Evolutionary conservation across 2,329 filamentous ascomycete species (phyloP), one percentile per base, ranked within the genome.

Genomic region (Colletotrichum sp.): DNA sequence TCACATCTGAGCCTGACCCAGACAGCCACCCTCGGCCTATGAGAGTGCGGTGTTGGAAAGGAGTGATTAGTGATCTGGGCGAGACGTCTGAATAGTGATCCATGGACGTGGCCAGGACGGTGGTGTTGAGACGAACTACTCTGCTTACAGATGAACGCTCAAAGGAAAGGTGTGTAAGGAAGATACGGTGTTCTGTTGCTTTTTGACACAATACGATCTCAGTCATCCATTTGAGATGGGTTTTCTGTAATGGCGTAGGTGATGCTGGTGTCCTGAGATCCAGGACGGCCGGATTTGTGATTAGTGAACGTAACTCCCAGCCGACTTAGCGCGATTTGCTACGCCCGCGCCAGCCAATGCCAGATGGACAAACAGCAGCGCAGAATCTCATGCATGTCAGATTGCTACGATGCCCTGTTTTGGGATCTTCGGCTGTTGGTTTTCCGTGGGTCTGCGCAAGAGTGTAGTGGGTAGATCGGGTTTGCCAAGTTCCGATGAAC

Each of bases 61-160:
- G 8, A 6, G 18, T 66, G 67, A 70, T 70, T 65, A 66, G 33
- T 66, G 59, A 66, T 70, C 67, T n/a, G 13, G n/a, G 18, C 11
- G 9, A 6, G 38, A n/a, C 11, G 11, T 31, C 6, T 27, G 47
- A 65, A 24, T 70, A 70, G 59, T 70, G 51, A 57, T 57, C 59
- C 43, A 33, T 2, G 18, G 27, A 59, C n/a, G 43, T 21, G 21
- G 5, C 29, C 9, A 59, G 55, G 31, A 59, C 12, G 27, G 27
- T n/a, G 55, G 55, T 59, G 27, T 21, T 31, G 55, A 5, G 55
- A 59, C 16, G 55, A 33, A 59, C 54, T 21, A 16, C 27, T 34
- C 2, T 51, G 43, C 43, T 51, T 51, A 3, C 43, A 51, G 43
- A 21, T 6, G n/a, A 51, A 51, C 43, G n/a, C 12, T 21, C 6